Evolutionary conservation across 306 rosid species (phyloP), one percentile per base, ranked within the genome.

Genomic region (Sicyos edulis): DNA sequence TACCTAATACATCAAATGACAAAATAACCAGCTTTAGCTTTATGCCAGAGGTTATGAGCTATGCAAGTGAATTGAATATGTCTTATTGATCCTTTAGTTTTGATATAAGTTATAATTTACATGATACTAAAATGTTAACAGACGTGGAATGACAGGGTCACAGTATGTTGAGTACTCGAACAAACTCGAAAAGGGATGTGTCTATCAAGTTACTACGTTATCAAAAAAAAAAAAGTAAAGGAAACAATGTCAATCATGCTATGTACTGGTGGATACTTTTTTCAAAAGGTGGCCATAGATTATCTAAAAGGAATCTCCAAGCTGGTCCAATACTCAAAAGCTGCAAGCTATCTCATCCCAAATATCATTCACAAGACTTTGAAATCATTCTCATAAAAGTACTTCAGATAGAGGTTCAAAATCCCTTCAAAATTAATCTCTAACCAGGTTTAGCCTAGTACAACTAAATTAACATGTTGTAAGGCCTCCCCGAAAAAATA

Each of bases 1-100:
- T 82, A 92, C 88, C 96, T 90, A 80, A 10, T 74, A 70, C 15
- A 42, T 61, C 9, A 66, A 21, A 66, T 20, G 9, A 45, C 34
- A 45, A 45, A 45, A 45, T 50, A 52, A 49, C 32, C 66, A 42
- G 58, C 55, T 55, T 9, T 11, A 55, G 54, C 74, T 32, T 32
- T n/a, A n/a, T n/a, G n/a, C 37, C 6, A 32, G 37, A 32, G 37
- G 5, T 32, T 70, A 16, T 70, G 52, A 16, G 26, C 13, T 50
- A 44, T 24, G 59, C 47, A 14, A 51, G n/a, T 26, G 47, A 14
- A 15, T 22, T 71, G 75, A 12, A 53, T 29, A 45, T 66, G 55
- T 66, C 37, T 20, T 7, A 9, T 66, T 20, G 37, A 66, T 45
- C 54, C 55, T 32, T 32, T 32, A 32, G 37, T 32, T 32, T 32